Conservation (phyloP, 2,329 filamentous ascomycete species). For the Blastomyces emzantsi region DNA sequence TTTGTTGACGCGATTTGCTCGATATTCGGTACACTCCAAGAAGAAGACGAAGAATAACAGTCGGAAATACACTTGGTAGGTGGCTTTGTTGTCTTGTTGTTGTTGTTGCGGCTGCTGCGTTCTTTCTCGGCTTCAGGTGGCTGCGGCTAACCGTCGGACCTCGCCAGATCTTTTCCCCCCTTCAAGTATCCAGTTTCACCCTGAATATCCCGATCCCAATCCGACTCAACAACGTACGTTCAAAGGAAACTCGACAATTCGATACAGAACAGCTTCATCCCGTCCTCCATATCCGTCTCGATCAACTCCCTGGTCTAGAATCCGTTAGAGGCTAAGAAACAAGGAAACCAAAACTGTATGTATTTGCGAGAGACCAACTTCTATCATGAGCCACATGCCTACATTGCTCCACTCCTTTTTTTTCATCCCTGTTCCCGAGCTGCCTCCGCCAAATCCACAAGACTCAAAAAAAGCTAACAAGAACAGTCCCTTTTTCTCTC, state of each 20-base stretch:
- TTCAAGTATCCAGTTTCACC: background rate
- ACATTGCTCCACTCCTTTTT: background rate
- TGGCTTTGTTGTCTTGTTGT: background rate
- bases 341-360: background rate
- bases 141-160: conserved; percentile 2
- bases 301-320: background rate
- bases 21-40: background rate
- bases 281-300: background rate
- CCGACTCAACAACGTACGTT: background rate
- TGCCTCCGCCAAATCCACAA: background rate
- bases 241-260: background rate
- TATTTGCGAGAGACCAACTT: background rate
- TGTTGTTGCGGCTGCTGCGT: too few relatives aligned
- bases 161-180: background rate
- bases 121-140: background rate
- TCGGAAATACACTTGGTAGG: background rate
- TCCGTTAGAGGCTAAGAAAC: background rate
- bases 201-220: background rate
- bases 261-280: background rate
- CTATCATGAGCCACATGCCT: background rate
- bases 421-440: background rate
- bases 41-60: background rate
- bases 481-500: background rate
- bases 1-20: background rate
- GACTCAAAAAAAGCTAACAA: background rate